These are phyloP conservation scores for Suillus spraguei DNA, from an alignment of 768 basidiomycete species.

Conservation along the genomic window DNA sequence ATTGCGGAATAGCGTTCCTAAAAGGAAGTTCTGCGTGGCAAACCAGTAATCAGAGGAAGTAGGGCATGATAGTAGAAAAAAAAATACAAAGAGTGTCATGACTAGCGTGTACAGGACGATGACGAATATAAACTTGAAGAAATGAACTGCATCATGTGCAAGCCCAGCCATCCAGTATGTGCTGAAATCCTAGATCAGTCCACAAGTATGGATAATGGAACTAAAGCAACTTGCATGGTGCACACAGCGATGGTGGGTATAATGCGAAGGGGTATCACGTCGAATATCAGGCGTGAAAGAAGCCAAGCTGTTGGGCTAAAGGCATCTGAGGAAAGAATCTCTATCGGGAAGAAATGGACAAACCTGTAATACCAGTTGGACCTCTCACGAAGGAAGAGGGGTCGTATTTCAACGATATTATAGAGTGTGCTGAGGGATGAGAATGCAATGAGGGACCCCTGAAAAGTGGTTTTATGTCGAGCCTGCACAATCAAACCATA, in stretches of 20 bases:
- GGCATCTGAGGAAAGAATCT: constrained; percentile 3
- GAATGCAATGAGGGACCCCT: constrained; percentile 92
- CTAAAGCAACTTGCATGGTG: constrained; percentile 61
- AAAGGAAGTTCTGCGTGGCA: constrained; percentile 77
- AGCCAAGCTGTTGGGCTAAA: constrained; percentile 87
- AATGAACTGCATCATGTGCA: constrained; percentile 71
- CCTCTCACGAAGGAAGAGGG: constrained; percentile 89
- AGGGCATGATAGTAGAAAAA: not conserved
- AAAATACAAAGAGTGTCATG: constrained; percentile 79
- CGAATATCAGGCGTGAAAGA: constrained; percentile 84
- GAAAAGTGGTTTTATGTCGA: constrained; percentile 14
- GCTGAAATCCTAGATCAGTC: constrained; percentile 36
- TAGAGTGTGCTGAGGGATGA: constrained; percentile 88
- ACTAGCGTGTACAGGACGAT: constrained; percentile 82
- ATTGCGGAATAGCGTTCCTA: constrained; percentile 81
- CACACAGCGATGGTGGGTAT: constrained; percentile 88
- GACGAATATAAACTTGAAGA: constrained; percentile 95
- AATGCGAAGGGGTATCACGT: constrained; percentile 85
- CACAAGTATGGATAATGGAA: not conserved
- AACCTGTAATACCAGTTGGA: constrained; percentile 86
- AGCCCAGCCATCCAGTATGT: constrained; percentile 98
- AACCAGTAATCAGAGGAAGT: constrained; percentile 2
- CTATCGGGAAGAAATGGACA: constrained; percentile 13
- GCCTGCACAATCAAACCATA: not conserved
- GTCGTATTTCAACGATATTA: constrained; percentile 81